Percentiles rank a stretch among this genome's conserved stretches.
Conservation (phyloP, 257 asterid species). For the Anisodus acutangulus region DNA sequence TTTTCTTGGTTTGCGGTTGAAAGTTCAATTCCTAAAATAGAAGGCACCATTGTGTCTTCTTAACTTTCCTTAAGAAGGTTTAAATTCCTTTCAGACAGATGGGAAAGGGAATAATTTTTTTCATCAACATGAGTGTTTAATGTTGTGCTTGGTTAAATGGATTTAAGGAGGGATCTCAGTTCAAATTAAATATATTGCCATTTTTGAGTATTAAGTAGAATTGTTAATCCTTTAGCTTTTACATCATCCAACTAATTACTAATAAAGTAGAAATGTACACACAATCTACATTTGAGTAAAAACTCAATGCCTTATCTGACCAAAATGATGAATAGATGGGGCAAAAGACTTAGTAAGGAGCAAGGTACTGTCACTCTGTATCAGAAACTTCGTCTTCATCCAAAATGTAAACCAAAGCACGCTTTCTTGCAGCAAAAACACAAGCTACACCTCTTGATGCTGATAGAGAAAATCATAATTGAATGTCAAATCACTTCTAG, state of each 20-base stretch:
- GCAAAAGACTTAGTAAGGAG: background rate
- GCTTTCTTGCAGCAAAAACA: slow-evolving; percentile 79
- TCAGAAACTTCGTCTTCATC: slow-evolving; percentile 86
- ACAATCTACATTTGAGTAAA: background rate
- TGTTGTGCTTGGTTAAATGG: too few relatives aligned
- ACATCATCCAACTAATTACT: background rate
- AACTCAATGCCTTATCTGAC: background rate
- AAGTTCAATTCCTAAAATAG: too few relatives aligned
- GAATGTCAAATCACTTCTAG: slow-evolving; percentile 30
- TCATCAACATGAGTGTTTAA: too few relatives aligned
- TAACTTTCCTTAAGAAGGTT: too few relatives aligned
- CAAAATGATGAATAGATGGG: background rate
- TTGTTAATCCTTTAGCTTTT: background rate
- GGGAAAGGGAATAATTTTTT: too few relatives aligned
- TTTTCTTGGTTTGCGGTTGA: too few relatives aligned
- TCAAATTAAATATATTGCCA: background rate
- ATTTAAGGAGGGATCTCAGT: background rate
- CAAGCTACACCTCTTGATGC: slow-evolving; percentile 97
- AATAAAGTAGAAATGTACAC: background rate
- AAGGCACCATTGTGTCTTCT: too few relatives aligned
- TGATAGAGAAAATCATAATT: slow-evolving; percentile 43
- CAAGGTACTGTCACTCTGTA: slow-evolving; percentile 51
- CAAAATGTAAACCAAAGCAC: slow-evolving; percentile 86
- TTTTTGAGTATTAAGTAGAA: background rate
- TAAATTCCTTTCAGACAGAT: too few relatives aligned